Conservation (phyloP, 2,329 filamentous ascomycete genomes). For the Penicillium sp. region DNA sequence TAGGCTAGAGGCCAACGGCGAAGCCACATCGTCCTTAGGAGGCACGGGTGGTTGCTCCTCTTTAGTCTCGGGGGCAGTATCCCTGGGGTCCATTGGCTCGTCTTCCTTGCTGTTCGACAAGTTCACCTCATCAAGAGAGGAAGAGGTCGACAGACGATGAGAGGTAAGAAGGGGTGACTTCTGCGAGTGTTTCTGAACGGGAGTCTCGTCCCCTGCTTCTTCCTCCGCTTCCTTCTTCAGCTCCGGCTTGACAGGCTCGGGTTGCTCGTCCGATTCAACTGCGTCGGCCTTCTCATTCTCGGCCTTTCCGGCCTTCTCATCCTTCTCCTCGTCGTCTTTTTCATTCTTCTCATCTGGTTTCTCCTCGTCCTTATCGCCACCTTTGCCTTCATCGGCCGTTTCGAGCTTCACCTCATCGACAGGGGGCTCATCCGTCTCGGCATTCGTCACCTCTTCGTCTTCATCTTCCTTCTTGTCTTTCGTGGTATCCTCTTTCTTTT, state of each 20-base stretch:
- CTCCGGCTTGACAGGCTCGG: slow-evolving; percentile 5
- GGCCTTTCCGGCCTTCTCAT: slow-evolving; percentile 1
- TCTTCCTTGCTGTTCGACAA: slow-evolving; percentile 59
- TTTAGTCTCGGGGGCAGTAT: slow-evolving; percentile 26
- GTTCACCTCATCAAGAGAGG: slow-evolving; percentile 62
- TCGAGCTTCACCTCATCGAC: slow-evolving; percentile 19
- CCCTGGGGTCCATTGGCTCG: slow-evolving; percentile 29
- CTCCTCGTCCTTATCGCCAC: slow-evolving; percentile 10
- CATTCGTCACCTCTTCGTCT: slow-evolving; percentile 3
- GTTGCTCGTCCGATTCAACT: slow-evolving; percentile 6
- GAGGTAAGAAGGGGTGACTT: slow-evolving; percentile 55
- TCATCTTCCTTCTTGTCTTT: slow-evolving; percentile 13
- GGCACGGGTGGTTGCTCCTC: slow-evolving; percentile 33
- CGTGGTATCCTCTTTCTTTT: slow-evolving; percentile 15
- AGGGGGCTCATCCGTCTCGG: slow-evolving; percentile 20
- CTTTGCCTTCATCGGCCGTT: slow-evolving; percentile 1
- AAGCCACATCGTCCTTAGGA: slow-evolving; percentile 32
- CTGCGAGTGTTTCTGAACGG: slow-evolving; percentile 35
- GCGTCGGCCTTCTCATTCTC: slow-evolving; percentile 6
- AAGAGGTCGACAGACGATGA: slow-evolving; percentile 55
- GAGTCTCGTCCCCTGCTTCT: slow-evolving; percentile 32
- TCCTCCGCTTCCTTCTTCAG: slow-evolving; percentile 1
- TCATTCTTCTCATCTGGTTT: too few species aligned
- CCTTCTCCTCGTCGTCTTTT: too few species aligned
- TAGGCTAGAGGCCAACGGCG: slow-evolving; percentile 33